A percentile compares a stretch with the other conserved stretches of the same genome.
Conservation (phyloP, 805 yeast genomes). For the Scheffersomyces stipitis region DNA sequence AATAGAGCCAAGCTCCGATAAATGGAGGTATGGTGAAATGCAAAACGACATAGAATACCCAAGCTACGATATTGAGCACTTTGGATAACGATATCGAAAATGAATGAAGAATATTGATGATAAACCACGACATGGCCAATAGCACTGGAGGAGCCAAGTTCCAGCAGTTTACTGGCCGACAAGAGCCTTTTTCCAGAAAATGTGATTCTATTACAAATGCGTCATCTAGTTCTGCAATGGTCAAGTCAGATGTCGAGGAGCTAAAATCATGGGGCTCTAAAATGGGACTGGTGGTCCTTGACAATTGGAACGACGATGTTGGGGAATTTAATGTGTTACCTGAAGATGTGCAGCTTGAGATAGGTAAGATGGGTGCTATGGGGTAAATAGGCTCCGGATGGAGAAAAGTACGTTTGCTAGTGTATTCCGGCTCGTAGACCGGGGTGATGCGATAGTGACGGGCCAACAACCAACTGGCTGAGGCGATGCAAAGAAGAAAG, state of each 20-base stretch:
- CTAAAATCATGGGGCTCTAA: too few species aligned
- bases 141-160: slow-evolving; percentile 36
- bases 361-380: too few species aligned
- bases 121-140: slow-evolving; percentile 45
- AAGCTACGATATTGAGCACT: slow-evolving; percentile 51
- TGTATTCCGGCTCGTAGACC: background rate
- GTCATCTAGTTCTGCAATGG: too few species aligned
- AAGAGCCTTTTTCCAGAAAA: background rate
- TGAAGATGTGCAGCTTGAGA: too few species aligned
- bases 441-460: background rate
- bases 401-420: too few species aligned
- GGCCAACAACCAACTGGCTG: background rate
- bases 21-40: slow-evolving; percentile 60
- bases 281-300: too few species aligned
- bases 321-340: too few species aligned
- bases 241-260: too few species aligned
- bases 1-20: slow-evolving; percentile 57
- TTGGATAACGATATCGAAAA: slow-evolving; percentile 41
- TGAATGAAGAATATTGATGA: slow-evolving; percentile 45
- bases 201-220: too few species aligned
- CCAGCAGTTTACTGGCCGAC: slow-evolving; percentile 15
- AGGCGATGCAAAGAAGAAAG: background rate
- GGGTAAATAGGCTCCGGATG: too few species aligned
- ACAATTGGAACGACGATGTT: too few species aligned
- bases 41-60: slow-evolving; percentile 58